Percentiles rank a stretch among this genome's conserved stretches.
Conservation (phyloP, 306 rosid species). For the Sindora glabra region DNA sequence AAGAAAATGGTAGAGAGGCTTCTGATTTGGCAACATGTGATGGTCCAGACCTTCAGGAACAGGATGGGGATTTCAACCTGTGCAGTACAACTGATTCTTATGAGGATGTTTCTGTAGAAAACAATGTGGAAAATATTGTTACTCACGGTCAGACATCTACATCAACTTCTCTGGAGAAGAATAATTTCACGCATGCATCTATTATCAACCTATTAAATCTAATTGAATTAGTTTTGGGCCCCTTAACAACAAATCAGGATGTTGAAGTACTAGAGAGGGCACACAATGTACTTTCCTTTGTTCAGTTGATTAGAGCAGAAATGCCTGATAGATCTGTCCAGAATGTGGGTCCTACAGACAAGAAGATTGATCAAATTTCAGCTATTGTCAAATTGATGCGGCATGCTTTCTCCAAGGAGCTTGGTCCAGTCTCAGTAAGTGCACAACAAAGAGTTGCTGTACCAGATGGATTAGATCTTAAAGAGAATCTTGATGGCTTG, state of each 20-base stretch:
- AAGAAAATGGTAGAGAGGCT: slow-evolving; percentile 23
- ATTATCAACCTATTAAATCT: slow-evolving; percentile 39
- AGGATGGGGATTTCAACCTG: slow-evolving; percentile 44
- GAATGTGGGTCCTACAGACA: slow-evolving; percentile 29
- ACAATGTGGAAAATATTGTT: slow-evolving; percentile 16
- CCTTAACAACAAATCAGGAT: slow-evolving; percentile 52
- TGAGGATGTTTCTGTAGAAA: slow-evolving; percentile 29
- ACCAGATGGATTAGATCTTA: slow-evolving; percentile 70
- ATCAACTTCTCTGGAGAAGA: slow-evolving; percentile 16
- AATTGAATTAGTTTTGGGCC: slow-evolving; percentile 48
- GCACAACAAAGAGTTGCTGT: slow-evolving; percentile 76
- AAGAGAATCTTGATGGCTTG: slow-evolving; percentile 69
- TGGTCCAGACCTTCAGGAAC: slow-evolving; percentile 27
- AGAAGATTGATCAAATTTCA: slow-evolving; percentile 34
- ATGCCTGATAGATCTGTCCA: slow-evolving; percentile 24
- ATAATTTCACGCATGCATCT: slow-evolving; percentile 35
- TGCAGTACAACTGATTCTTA: slow-evolving; percentile 33
- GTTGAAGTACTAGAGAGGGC: slow-evolving; percentile 86
- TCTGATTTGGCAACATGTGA: slow-evolving; percentile 25
- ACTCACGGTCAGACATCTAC: slow-evolving; percentile 23
- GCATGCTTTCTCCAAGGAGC: slow-evolving; percentile 50
- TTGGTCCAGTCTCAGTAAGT: slow-evolving; percentile 67
- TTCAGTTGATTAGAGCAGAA: slow-evolving; percentile 48
- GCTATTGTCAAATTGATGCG: slow-evolving; percentile 36
- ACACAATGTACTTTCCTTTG: slow-evolving; percentile 49